A percentile compares a stretch with the other conserved stretches of the same genome.
Evolutionary conservation across 225 moss, liverwort and hornwort species (phyloP).

Genomic region (Polytrichum commune): DNA sequence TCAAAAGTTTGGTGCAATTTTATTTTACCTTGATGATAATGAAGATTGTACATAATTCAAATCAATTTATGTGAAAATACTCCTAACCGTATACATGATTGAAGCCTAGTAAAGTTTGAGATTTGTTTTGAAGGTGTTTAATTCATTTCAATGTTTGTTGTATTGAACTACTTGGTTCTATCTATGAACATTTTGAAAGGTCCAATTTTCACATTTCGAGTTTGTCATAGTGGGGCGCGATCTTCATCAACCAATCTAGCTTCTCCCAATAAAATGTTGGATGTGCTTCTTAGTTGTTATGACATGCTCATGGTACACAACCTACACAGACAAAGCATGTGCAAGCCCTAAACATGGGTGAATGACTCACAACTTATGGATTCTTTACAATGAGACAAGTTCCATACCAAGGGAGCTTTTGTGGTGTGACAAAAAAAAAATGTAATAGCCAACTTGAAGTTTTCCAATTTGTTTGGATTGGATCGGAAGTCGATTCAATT

Average conservation of each 20-base stretch:
- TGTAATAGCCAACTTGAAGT: conserved; percentile 50
- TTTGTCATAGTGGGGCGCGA: not conserved
- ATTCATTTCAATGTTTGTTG: no score
- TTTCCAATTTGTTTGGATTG: conserved; percentile 43
- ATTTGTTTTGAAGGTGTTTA: no score
- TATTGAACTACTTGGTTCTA: no score
- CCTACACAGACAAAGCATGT: not conserved
- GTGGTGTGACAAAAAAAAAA: conserved; percentile 62
- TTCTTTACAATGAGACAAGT: no score
- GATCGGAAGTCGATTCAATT: conserved; percentile 37
- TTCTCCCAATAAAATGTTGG: no score
- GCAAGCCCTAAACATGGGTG: conserved; percentile 51
- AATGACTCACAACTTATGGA: conserved; percentile 45
- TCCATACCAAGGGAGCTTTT: no score
- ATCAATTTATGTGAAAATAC: no score
- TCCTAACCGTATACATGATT: no score
- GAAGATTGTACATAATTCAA: no score
- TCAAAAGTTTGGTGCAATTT: no score
- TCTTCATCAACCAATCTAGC: not conserved
- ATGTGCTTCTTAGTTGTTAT: not conserved
- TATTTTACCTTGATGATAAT: no score
- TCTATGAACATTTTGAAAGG: not conserved
- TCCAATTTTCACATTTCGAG: not conserved
- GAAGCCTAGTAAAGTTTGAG: no score
- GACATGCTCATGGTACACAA: not conserved